Evolutionary conservation across 768 basidiomycete species (phyloP).

Genomic region (Phanerochaete carnosa): DNA sequence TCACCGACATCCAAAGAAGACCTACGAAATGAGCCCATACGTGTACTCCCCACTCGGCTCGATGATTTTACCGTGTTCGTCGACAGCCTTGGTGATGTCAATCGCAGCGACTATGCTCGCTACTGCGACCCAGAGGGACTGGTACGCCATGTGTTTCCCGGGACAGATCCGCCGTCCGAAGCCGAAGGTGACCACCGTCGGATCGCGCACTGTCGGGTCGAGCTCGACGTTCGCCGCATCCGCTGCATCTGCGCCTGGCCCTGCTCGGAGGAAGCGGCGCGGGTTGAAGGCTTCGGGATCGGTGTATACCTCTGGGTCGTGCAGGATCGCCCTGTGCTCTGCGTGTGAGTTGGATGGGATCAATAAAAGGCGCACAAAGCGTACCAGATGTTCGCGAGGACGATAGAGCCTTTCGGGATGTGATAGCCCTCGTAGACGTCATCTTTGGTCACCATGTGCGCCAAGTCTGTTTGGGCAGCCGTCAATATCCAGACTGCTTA

Average conservation of each 20-base stretch:
- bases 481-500: neutral
- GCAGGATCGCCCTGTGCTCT: conserved; percentile 12
- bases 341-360: neutral
- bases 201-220: conserved; percentile 8
- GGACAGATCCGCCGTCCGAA: conserved; percentile 22
- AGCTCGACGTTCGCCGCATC: conserved; percentile 4
- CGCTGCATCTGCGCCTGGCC: too few species aligned
- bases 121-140: conserved; percentile 20
- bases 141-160: conserved; percentile 20
- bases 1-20: too few species aligned
- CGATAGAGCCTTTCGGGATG: neutral
- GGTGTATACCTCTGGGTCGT: conserved; percentile 14
- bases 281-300: conserved; percentile 13
- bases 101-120: conserved; percentile 20
- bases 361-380: neutral
- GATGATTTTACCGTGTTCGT: neutral
- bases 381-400: conserved; percentile 7
- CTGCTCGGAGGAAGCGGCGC: conserved; percentile 8
- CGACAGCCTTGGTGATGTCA: conserved; percentile 1
- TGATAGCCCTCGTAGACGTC: conserved; percentile 16
- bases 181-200: conserved; percentile 7
- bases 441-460: conserved; percentile 15
- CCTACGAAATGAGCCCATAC: neutral
- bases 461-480: neutral
- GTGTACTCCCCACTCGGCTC: too few species aligned